Evolutionary conservation across 2,329 filamentous ascomycete genomes (phyloP).

Genomic region (Chrysoporthe puriensis): DNA sequence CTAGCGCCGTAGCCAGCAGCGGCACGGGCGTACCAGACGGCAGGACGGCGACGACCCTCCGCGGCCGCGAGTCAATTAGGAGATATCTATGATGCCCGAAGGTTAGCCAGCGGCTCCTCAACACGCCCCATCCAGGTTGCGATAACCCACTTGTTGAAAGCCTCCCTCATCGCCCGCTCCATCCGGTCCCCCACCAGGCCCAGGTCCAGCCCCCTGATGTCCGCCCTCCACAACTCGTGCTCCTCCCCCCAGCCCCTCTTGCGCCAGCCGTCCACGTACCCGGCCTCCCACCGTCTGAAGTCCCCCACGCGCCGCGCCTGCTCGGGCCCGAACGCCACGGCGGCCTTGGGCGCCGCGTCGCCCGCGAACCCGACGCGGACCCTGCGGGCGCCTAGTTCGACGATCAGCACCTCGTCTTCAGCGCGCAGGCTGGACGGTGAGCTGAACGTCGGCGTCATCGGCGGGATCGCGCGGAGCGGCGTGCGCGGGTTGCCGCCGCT

Average conservation of each 20-base stretch:
- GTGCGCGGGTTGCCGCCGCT: slow-evolving; percentile 59
- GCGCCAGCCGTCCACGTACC: slow-evolving; percentile 53
- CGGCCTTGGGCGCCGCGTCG: slow-evolving; percentile 74
- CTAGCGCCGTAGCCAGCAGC: slow-evolving; percentile 73
- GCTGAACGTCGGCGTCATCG: slow-evolving; percentile 59
- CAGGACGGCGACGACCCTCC: slow-evolving; percentile 74
- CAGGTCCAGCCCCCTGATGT: slow-evolving; percentile 73
- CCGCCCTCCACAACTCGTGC: slow-evolving; percentile 77
- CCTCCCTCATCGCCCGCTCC: slow-evolving; percentile 79
- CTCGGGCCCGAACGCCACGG: slow-evolving; percentile 73
- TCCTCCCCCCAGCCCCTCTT: slow-evolving; percentile 63
- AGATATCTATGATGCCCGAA: slow-evolving; percentile 51
- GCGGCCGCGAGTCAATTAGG: slow-evolving; percentile 74
- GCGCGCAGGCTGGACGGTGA: slow-evolving; percentile 65
- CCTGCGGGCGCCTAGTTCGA: slow-evolving; percentile 81
- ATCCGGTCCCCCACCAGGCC: slow-evolving; percentile 85
- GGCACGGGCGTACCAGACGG: slow-evolving; percentile 79
- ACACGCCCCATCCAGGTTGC: slow-evolving; percentile 33
- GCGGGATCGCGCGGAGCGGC: slow-evolving; percentile 57
- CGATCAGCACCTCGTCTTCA: slow-evolving; percentile 83
- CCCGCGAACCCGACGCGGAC: slow-evolving; percentile 86
- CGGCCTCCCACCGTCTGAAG: slow-evolving; percentile 71
- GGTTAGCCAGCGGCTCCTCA: background rate
- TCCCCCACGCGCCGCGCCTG: slow-evolving; percentile 79
- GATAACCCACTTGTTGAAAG: slow-evolving; percentile 73